phyloP scores from a whole-genome alignment of 2,329 filamentous ascomycete genomes.

The Pestalotiopsis sp. region DNA sequence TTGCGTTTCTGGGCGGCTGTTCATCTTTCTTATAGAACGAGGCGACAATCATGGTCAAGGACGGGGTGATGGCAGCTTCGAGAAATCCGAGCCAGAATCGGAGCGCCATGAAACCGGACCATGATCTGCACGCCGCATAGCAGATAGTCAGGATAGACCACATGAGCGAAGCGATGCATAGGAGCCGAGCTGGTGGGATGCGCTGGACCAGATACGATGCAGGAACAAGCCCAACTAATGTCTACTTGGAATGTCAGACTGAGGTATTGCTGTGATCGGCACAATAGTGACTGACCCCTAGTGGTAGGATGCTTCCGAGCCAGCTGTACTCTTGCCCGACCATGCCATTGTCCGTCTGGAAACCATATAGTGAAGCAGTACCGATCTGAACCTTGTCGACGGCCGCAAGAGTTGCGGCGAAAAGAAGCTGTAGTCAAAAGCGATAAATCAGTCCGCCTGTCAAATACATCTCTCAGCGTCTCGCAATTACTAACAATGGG shows the following conservation, averaged over 20 bases:
- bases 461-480: background rate
- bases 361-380: conserved; percentile 37
- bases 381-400: conserved; percentile 36
- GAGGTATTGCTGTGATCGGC: background rate
- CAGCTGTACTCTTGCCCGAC: conserved; percentile 34
- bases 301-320: conserved; percentile 33
- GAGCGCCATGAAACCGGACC: conserved; percentile 34
- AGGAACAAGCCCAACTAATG: conserved; percentile 26
- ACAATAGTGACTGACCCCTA: conserved; percentile 24
- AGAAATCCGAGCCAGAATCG: conserved; percentile 39
- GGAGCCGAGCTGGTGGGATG: conserved; percentile 29
- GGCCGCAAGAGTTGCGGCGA: conserved; percentile 31
- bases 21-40: conserved; percentile 41
- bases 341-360: conserved; percentile 34
- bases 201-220: conserved; percentile 30
- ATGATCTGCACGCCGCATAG: conserved; percentile 29
- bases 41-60: conserved; percentile 36
- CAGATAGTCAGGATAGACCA: conserved; percentile 33
- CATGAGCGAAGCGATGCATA: conserved; percentile 28
- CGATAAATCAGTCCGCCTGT: background rate
- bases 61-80: conserved; percentile 36
- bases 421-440: conserved; percentile 24
- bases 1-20: conserved; percentile 36
- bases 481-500: conserved; percentile 23
- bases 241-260: background rate